Evolutionary conservation across 2,329 filamentous ascomycete species (phyloP), one percentile per base, ranked within the genome.

Genomic region (Aureobasidium sp.): DNA sequence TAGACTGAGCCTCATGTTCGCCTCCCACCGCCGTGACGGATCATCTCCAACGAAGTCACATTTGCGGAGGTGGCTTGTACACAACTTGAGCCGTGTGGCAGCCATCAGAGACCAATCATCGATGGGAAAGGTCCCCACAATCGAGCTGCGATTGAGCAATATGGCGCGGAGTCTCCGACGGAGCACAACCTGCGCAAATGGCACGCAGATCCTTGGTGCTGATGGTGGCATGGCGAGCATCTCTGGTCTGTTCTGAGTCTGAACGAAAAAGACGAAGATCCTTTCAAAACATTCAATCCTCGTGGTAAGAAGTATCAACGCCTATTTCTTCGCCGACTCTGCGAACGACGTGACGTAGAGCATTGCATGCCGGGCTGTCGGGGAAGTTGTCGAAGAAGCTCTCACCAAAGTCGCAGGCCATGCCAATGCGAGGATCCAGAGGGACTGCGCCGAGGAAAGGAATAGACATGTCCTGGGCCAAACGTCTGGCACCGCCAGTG

Each of bases 321-420:
- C 73, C 72, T n/a, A 74, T 64, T 39, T 70, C 66, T 56, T 70
- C 64, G 12, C 67, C 70, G 56, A 97, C 80, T 52, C 83, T 83
- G 69, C 83, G 84, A 39, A 99, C 92, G 11, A 99, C 92, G 39
- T 80, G 79, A 75, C 85, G 87, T 64, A 99, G 84, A 3, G 93
- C 92, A 67, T 82, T 79, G 70, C 91, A 96, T 1, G 94, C 92
- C 37, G 94, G 93, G 67, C 91, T 96, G 68, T 97, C 92, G 0
- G 93, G 91, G 74, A 91, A 99, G 27, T 86, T 87, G 70, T 97
- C 92, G 70, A 97, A 89, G 75, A 95, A 99, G 75, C 91, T 97
- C 82, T 99, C 94, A 5, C 95, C 94, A 74, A 90, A 97, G 74
- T 99, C 94, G 71, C 93, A 97, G 2, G 92, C 88, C 89, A 97